phyloP scores from a whole-genome alignment of 345 rosid species.

The Aegle marmelos region DNA sequence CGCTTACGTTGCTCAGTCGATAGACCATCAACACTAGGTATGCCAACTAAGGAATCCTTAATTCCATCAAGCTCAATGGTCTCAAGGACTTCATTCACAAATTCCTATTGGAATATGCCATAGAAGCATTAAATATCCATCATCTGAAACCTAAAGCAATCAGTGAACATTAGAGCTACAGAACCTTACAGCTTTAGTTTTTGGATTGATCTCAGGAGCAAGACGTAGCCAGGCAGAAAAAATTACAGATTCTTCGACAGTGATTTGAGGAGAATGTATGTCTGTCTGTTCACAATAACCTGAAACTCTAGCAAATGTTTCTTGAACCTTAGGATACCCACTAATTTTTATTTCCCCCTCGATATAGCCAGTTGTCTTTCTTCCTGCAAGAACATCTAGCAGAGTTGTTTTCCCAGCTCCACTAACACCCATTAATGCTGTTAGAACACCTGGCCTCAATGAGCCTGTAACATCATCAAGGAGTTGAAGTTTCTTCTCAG shows the following conservation, averaged over 20 bases:
- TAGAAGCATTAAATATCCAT: not conserved
- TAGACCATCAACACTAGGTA: constrained; percentile 55
- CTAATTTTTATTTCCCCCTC: constrained; percentile 72
- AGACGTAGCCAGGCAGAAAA: constrained; percentile 85
- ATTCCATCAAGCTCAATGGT: constrained; percentile 70
- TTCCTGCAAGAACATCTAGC: constrained; percentile 79
- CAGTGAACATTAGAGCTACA: not conserved
- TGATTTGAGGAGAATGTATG: constrained; percentile 72
- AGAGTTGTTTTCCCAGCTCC: constrained; percentile 95
- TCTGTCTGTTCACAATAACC: constrained; percentile 86
- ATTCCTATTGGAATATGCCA: constrained; percentile 37
- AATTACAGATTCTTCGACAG: constrained; percentile 62
- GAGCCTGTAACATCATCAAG: constrained; percentile 61
- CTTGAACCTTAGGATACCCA: constrained; percentile 69
- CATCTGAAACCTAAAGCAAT: not conserved
- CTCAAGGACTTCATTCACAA: constrained; percentile 68
- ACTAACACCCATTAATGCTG: constrained; percentile 82
- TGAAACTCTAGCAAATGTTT: constrained; percentile 77
- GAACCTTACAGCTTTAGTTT: constrained; percentile 51
- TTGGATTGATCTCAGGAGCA: constrained; percentile 49
- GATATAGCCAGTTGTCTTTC: constrained; percentile 70
- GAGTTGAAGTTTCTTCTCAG: constrained; percentile 50
- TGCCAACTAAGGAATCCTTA: constrained; percentile 68
- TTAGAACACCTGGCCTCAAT: constrained; percentile 73
- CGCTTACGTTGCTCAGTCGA: constrained; percentile 84